Base-by-base conservation (phyloP, 73 alveolate species). In the Halteria grandinella region DNA sequence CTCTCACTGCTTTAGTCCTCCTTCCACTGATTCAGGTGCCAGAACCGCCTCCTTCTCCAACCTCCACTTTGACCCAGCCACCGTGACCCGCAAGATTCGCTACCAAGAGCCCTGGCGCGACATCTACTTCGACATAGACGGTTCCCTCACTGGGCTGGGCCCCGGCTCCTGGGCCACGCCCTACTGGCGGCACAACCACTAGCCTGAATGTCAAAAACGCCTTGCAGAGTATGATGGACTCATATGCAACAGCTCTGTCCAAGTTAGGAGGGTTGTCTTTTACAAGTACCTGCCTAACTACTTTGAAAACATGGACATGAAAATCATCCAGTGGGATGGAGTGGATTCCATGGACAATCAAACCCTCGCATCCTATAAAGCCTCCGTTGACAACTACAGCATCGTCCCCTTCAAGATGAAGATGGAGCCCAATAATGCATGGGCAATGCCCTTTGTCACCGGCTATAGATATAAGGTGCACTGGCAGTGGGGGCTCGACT, bases 1-100 rank as follows among this genome's bases (percentile, higher is more conserved):
- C 79, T 89, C 97, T 17, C 91, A 85, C 44, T 85, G 90, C 33
- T 64, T 25, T 7, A 63, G 62, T 28, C 55, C 70, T 15, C 79
- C 76, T 5, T 2, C 76, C 1, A 48, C 81, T 20, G 94, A 85
- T 32, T 50, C 84, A 4, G 80, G 84, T 1, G 84, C 71, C 10
- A 62, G 90, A 32, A 33, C 72, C 11, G 25, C 59, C 6, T 27
- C 58, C 20, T 44, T 60, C 66, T 29, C 55, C 32, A 45, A 60
- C 1, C 24, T 76, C 45, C 15, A 31, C 23, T 62, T 45, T 23
- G 73, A 62, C 20, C 37, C 17, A 12, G 51, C 20, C 8, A 34
- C 79, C 0, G 81, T 47, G 34, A 47, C 59, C 15, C 28, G 28
- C 10, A 76, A 44, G 55, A 76, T 76, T 45, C 23, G 53, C 4